Percentiles rank a stretch among this genome's conserved stretches.
phyloP scores from a whole-genome alignment of 2,329 filamentous ascomycete genomes.

The Emydomyces testavorans region DNA sequence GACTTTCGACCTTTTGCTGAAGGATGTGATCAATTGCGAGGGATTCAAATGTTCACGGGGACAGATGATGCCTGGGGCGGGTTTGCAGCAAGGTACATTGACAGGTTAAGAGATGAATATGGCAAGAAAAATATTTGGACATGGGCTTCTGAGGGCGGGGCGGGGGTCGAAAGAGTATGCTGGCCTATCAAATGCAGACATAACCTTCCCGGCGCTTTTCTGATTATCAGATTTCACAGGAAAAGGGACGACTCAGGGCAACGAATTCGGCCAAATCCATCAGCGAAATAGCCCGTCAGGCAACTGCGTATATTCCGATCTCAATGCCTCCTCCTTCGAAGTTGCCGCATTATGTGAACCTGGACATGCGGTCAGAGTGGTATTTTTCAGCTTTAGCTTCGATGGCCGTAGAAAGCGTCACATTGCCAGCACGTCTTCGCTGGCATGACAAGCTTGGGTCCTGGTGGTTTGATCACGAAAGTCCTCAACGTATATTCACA shows the following conservation, averaged over 20 bases:
- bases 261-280: conserved; percentile 65
- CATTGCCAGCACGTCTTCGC: conserved; percentile 55
- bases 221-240: conserved; percentile 20
- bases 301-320: conserved; percentile 68
- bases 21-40: conserved; percentile 87
- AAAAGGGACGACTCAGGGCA: conserved; percentile 53
- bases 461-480: conserved; percentile 46
- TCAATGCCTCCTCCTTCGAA: conserved; percentile 48
- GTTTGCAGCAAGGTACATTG: conserved; percentile 60
- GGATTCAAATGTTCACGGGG: conserved; percentile 62
- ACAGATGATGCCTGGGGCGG: conserved; percentile 73
- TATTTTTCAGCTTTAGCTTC: conserved; percentile 65
- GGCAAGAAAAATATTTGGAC: conserved; percentile 78
- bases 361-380: conserved; percentile 62
- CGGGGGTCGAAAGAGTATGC: conserved; percentile 44
- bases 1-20: conserved; percentile 81
- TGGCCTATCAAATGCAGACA: not conserved
- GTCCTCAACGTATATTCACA: conserved; percentile 67
- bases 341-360: conserved; percentile 46
- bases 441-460: conserved; percentile 29
- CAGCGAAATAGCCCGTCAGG: conserved; percentile 54
- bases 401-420: conserved; percentile 65
- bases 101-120: conserved; percentile 77
- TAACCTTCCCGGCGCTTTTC: not conserved
- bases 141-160: conserved; percentile 64